These are phyloP conservation scores for Pichia cactophila DNA, from an alignment of 1,139 yeast species.

Conservation along the genomic window DNA sequence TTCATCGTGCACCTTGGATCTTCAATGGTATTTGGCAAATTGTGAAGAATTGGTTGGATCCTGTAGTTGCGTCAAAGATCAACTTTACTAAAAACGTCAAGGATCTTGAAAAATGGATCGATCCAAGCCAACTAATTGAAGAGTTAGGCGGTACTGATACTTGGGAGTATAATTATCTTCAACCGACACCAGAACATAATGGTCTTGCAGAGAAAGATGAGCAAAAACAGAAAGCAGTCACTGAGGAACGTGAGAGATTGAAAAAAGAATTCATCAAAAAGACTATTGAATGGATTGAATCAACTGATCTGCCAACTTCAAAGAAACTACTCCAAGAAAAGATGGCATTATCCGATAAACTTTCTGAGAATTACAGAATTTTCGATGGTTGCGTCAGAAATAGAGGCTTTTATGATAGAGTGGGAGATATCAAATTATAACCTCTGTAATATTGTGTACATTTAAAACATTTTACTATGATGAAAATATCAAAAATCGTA, in stretches of 20 bases:
- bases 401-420: constrained; percentile 52
- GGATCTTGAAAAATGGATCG: constrained; percentile 54
- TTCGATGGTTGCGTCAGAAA: constrained; percentile 71
- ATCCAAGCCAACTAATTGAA: constrained; percentile 45
- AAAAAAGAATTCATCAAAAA: constrained; percentile 43
- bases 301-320: constrained; percentile 39
- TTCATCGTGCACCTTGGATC: constrained; percentile 89
- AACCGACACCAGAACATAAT: constrained; percentile 48
- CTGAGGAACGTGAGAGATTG: constrained; percentile 40
- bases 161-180: constrained; percentile 45
- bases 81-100: constrained; percentile 55
- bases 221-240: constrained; percentile 22
- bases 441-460: background rate
- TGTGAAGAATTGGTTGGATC: constrained; percentile 81
- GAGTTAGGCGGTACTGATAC: constrained; percentile 62
- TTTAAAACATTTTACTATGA: background rate
- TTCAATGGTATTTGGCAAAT: constrained; percentile 82
- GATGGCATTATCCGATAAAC: constrained; percentile 39
- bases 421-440: constrained; percentile 22
- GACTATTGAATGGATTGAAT: constrained; percentile 64
- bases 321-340: constrained; percentile 37
- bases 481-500: background rate
- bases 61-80: constrained; percentile 78
- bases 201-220: constrained; percentile 34
- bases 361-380: constrained; percentile 49